Percentiles rank a stretch among this genome's conserved stretches.
Conservation (phyloP, 75 land plant species). For the Isoetes taiwanensis region DNA sequence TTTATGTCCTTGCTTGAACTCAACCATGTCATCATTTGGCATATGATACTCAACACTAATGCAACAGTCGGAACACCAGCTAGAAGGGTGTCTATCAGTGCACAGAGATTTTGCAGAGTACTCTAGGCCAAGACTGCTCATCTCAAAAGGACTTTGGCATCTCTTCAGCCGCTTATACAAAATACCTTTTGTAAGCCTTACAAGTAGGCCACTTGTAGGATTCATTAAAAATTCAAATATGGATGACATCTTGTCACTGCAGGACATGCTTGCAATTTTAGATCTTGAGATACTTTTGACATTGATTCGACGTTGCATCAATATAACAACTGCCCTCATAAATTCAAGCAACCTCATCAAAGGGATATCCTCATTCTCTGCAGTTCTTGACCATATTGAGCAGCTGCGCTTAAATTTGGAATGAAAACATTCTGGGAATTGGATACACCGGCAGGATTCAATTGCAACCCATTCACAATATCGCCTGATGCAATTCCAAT, state of each 20-base stretch:
- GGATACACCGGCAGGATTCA: slow-evolving; percentile 15
- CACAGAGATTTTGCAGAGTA: neutral
- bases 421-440: neutral
- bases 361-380: slow-evolving; percentile 5
- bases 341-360: slow-evolving; percentile 1
- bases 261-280: neutral
- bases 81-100: neutral
- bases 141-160: neutral
- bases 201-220: slow-evolving; percentile 20
- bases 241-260: neutral
- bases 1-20: neutral
- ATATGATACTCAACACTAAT: too few species aligned
- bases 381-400: too few species aligned
- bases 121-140: neutral
- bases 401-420: too few species aligned
- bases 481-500: slow-evolving; percentile 21
- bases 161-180: neutral
- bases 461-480: slow-evolving; percentile 16
- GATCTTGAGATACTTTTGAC: neutral
- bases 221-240: slow-evolving; percentile 23
- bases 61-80: slow-evolving; percentile 1
- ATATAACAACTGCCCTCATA: slow-evolving; percentile 3
- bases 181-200: slow-evolving; percentile 14
- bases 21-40: too few species aligned
- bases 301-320: slow-evolving; percentile 2